phyloP scores from a whole-genome alignment of 768 basidiomycete genomes.

The Epithele typhae region DNA sequence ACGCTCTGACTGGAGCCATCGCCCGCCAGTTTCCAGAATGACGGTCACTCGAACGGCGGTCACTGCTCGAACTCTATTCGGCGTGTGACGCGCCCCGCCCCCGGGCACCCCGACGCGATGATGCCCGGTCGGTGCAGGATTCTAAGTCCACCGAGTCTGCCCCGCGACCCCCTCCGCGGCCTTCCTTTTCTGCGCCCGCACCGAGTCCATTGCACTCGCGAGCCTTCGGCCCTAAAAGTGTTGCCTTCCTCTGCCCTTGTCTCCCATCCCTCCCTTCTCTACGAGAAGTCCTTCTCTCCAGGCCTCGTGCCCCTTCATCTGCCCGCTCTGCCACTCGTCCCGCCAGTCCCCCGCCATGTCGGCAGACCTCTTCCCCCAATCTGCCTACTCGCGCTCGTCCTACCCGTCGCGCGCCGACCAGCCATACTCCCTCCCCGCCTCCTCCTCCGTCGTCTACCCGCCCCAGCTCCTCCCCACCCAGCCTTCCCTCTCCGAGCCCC shows the following conservation, averaged over 20 bases:
- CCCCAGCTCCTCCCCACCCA: constrained; percentile 22
- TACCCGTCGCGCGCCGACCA: constrained; percentile 37
- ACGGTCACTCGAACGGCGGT: constrained; percentile 9
- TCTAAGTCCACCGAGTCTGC: constrained; percentile 16
- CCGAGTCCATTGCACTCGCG: constrained; percentile 10
- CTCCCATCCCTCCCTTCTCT: constrained; percentile 12
- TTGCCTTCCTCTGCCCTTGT: constrained; percentile 10
- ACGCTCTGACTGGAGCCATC: constrained; percentile 17
- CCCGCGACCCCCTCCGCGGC: neutral
- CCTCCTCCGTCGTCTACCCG: constrained; percentile 23
- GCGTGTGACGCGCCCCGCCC: constrained; percentile 8
- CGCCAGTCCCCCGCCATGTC: constrained; percentile 23
- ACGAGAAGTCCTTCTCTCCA: constrained; percentile 12
- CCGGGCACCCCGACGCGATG: constrained; percentile 10
- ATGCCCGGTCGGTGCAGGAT: constrained; percentile 17
- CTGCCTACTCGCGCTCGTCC: constrained; percentile 27
- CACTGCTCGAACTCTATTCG: constrained; percentile 17
- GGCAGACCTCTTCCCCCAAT: constrained; percentile 44
- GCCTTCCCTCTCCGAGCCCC: constrained; percentile 16
- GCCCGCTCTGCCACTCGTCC: constrained; percentile 5
- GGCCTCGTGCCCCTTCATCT: constrained; percentile 18
- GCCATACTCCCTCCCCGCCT: constrained; percentile 20
- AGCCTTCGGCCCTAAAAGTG: constrained; percentile 17
- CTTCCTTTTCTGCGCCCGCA: constrained; percentile 14
- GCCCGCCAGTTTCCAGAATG: constrained; percentile 8